Evolutionary conservation across 306 rosid species (phyloP).

Genomic region (Dryas alaskensis): DNA sequence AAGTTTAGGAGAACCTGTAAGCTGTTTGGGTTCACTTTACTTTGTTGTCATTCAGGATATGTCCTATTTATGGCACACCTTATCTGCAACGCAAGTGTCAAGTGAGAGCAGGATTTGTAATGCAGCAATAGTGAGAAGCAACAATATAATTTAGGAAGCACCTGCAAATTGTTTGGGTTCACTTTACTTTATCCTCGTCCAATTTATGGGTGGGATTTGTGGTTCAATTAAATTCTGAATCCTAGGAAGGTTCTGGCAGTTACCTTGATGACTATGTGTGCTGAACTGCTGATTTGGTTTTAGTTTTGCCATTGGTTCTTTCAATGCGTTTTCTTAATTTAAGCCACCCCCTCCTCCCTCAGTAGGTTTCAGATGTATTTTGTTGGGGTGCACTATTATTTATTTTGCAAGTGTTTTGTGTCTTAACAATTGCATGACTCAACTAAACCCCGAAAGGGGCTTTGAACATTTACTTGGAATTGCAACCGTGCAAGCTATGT

Average conservation of each 20-base stretch:
- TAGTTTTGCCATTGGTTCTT: not conserved
- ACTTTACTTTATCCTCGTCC: not conserved
- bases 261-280: not conserved
- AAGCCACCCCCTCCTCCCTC: not conserved
- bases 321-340: not conserved
- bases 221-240: not conserved
- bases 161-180: not conserved
- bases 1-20: not conserved
- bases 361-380: not conserved
- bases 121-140: not conserved
- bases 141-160: not conserved
- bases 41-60: not conserved
- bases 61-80: not conserved
- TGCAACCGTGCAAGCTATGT: not conserved
- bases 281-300: not conserved
- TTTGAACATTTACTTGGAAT: not conserved
- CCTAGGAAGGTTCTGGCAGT: not conserved
- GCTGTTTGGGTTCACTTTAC: not conserved
- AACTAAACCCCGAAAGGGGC: not conserved
- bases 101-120: not conserved
- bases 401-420: not conserved
- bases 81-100: not conserved
- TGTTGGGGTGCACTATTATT: not conserved
- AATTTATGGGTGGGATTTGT: not conserved
- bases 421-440: not conserved